Conservation (phyloP, 139 green algal genomes). For the Coelastrella sp. region DNA sequence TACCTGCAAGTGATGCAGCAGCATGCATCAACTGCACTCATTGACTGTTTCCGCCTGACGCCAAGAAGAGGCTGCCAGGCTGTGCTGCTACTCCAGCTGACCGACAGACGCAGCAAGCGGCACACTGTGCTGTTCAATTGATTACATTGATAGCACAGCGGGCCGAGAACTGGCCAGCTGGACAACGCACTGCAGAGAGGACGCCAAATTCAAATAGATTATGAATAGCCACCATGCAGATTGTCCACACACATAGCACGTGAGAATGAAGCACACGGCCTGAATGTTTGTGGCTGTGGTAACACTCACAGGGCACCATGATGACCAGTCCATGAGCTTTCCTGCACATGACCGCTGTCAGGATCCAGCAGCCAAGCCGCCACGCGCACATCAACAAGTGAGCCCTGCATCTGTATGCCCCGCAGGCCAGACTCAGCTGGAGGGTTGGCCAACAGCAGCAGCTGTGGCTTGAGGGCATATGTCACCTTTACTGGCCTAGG, state of each 20-base stretch:
- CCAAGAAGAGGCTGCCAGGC: no score
- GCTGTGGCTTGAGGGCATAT: slow-evolving; percentile 72
- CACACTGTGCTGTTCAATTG: no score
- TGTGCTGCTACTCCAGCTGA: no score
- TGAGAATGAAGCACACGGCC: no score
- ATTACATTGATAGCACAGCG: no score
- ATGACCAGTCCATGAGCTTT: background rate
- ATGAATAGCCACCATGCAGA: no score
- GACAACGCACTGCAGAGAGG: background rate
- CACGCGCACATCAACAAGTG: slow-evolving; percentile 82
- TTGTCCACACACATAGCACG: no score
- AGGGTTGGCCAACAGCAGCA: slow-evolving; percentile 49
- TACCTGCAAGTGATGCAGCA: background rate
- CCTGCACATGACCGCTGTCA: background rate
- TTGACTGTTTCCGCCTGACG: no score
- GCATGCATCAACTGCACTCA: background rate
- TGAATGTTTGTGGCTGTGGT: no score
- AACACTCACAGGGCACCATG: background rate
- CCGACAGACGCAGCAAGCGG: no score
- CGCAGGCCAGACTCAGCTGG: background rate
- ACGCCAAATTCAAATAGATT: no score
- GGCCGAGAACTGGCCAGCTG: no score
- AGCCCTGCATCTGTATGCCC: slow-evolving; percentile 39
- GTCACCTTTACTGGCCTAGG: slow-evolving; percentile 52
- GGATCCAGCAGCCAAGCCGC: slow-evolving; percentile 78